Percentiles rank a stretch among this genome's conserved stretches.
Evolutionary conservation across 352 stramenopile species (phyloP).

Genomic region (Phytophthora pseudosyringae): DNA sequence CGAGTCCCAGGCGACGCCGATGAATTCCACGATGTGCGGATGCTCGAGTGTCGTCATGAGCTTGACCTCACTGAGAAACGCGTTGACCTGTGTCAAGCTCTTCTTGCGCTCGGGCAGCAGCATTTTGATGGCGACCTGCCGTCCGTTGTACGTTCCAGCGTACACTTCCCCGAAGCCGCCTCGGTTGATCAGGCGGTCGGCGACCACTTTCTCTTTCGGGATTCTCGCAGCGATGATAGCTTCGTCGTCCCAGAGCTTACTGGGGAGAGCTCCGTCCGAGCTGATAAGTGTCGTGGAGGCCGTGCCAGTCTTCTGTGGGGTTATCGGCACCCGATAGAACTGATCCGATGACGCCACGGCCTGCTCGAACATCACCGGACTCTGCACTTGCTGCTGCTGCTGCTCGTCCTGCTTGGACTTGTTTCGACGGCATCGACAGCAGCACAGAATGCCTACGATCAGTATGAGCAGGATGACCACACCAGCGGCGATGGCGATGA

Average conservation of each 20-base stretch:
- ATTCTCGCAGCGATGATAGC: slow-evolving; percentile 37
- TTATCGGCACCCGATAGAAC: slow-evolving; percentile 15
- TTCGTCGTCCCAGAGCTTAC: slow-evolving; percentile 42
- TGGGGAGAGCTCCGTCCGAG: slow-evolving; percentile 13
- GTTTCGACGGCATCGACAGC: slow-evolving; percentile 23
- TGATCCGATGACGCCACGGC: slow-evolving; percentile 11
- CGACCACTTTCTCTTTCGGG: slow-evolving; percentile 34
- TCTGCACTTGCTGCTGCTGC: slow-evolving; percentile 21
- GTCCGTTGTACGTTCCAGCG: slow-evolving; percentile 33
- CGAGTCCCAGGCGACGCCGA: slow-evolving; percentile 55
- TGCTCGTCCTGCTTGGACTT: slow-evolving; percentile 7
- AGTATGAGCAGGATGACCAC: slow-evolving; percentile 22
- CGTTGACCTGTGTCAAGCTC: slow-evolving; percentile 35
- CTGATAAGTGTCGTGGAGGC: slow-evolving; percentile 29
- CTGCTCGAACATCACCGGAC: slow-evolving; percentile 14
- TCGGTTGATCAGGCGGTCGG: slow-evolving; percentile 22
- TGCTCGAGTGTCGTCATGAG: slow-evolving; percentile 41
- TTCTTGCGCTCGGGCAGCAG: slow-evolving; percentile 33
- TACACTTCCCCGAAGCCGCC: slow-evolving; percentile 38
- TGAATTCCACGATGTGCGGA: slow-evolving; percentile 47
- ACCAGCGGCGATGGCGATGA: slow-evolving; percentile 28
- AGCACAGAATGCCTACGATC: slow-evolving; percentile 21
- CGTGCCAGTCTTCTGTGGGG: slow-evolving; percentile 24
- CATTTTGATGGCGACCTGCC: slow-evolving; percentile 38
- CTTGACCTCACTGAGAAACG: slow-evolving; percentile 35